phyloP scores from a whole-genome alignment of 164 flowering plant genomes.

The Sedum album region DNA sequence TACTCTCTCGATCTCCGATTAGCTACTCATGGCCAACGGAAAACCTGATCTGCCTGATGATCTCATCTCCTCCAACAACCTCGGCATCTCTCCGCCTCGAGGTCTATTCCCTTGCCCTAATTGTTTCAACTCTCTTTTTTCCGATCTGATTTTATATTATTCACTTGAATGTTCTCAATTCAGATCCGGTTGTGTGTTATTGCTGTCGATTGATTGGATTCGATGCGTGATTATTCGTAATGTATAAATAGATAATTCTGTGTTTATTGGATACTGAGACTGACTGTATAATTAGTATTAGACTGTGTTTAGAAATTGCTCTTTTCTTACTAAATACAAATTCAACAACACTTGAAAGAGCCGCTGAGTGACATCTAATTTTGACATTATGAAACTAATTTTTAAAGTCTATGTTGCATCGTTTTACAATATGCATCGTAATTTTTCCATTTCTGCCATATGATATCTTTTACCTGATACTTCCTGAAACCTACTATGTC shows the following conservation, averaged over 20 bases:
- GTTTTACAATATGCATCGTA: too few species aligned
- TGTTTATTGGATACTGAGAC: background rate
- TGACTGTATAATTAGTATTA: too few species aligned
- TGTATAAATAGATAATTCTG: background rate
- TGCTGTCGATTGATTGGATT: background rate
- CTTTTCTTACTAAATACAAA: too few species aligned
- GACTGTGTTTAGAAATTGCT: background rate
- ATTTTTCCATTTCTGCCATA: background rate
- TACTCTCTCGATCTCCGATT: background rate
- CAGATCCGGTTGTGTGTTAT: background rate
- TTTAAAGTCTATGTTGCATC: too few species aligned
- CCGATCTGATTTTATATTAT: too few species aligned
- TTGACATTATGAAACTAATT: too few species aligned
- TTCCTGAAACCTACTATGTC: background rate
- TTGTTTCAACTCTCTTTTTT: background rate
- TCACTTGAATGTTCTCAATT: too few species aligned
- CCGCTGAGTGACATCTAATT: too few species aligned
- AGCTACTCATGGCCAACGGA: constrained; percentile 42
- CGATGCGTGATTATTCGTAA: too few species aligned
- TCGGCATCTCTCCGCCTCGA: constrained; percentile 7
- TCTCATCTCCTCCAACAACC: constrained; percentile 36
- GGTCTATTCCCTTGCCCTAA: background rate
- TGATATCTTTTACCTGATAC: background rate
- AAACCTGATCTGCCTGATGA: constrained; percentile 66
- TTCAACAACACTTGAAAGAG: too few species aligned